These are phyloP conservation scores for Strobilomyces confusus DNA, from an alignment of 768 basidiomycete species.

Conservation along the genomic window DNA sequence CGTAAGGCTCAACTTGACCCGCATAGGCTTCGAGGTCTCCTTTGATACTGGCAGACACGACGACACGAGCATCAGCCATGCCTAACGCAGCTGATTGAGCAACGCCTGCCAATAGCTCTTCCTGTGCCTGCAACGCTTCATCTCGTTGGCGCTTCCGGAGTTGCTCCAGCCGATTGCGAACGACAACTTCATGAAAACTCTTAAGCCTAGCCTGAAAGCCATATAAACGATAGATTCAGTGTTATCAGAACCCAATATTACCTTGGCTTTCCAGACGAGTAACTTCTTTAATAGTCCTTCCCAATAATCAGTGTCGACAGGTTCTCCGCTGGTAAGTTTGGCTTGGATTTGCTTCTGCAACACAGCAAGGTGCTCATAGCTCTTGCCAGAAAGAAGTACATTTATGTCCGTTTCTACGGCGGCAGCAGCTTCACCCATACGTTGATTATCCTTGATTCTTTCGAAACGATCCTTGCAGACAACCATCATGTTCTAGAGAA, in stretches of 20 bases:
- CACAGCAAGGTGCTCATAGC: slow-evolving; percentile 75
- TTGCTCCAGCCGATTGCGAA: slow-evolving; percentile 93
- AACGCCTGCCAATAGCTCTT: slow-evolving; percentile 82
- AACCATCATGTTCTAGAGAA: slow-evolving; percentile 87
- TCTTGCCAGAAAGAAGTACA: slow-evolving; percentile 76
- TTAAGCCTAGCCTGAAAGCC: slow-evolving; percentile 77
- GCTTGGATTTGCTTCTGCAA: slow-evolving; percentile 84
- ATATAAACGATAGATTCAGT: slow-evolving; percentile 1
- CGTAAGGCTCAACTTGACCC: slow-evolving; percentile 78
- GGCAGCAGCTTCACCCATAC: slow-evolving; percentile 65
- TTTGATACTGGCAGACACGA: slow-evolving; percentile 30
- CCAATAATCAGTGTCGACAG: slow-evolving; percentile 98
- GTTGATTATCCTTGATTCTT: slow-evolving; percentile 56
- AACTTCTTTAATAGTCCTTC: slow-evolving; percentile 87
- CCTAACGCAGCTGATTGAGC: slow-evolving; percentile 53
- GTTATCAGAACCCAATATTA: slow-evolving; percentile 27
- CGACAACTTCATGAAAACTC: slow-evolving; percentile 91
- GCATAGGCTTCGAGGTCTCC: slow-evolving; percentile 35
- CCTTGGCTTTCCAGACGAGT: slow-evolving; percentile 96
- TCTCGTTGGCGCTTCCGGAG: slow-evolving; percentile 94
- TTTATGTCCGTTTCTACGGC: slow-evolving; percentile 85
- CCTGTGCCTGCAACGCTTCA: slow-evolving; percentile 90
- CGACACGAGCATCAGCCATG: slow-evolving; percentile 35
- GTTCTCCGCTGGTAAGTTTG: slow-evolving; percentile 89
- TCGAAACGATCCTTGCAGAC: slow-evolving; percentile 91